These are phyloP conservation scores for Trichoderma sp. DNA, from an alignment of 2,329 filamentous ascomycete species.

Conservation along the genomic window DNA sequence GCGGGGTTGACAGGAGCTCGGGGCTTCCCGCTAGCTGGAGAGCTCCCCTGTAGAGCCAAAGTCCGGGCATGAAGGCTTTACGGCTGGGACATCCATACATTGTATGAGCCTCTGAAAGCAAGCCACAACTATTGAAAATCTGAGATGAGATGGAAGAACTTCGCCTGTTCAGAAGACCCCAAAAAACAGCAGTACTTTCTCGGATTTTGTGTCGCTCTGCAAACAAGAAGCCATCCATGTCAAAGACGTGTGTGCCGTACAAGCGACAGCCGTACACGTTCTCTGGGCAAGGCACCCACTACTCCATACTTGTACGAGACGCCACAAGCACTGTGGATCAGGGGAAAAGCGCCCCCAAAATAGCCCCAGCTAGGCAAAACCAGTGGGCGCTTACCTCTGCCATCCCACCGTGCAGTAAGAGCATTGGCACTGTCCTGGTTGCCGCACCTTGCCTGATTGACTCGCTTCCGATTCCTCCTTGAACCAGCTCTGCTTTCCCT, in stretches of 20 bases:
- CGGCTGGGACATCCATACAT: too few relatives aligned
- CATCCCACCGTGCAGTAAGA: conserved; percentile 20
- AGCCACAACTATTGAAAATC: too few relatives aligned
- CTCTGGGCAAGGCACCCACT: not conserved
- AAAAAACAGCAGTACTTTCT: too few relatives aligned
- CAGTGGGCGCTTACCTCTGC: conserved; percentile 18
- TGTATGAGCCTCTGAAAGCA: too few relatives aligned
- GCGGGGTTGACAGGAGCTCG: conserved; percentile 12
- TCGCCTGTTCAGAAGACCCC: too few relatives aligned
- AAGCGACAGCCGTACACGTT: not conserved
- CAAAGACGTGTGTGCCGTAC: too few relatives aligned
- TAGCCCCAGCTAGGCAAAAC: not conserved
- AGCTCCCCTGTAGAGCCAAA: not conserved
- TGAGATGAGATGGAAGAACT: too few relatives aligned
- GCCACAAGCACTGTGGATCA: too few relatives aligned
- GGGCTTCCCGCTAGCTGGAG: conserved; percentile 11
- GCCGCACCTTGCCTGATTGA: conserved; percentile 5
- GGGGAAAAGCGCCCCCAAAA: not conserved
- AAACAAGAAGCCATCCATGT: too few relatives aligned
- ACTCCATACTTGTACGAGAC: too few relatives aligned
- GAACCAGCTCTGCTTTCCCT: conserved; percentile 17
- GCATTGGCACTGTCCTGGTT: not conserved
- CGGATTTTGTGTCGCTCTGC: too few relatives aligned
- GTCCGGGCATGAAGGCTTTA: too few relatives aligned
- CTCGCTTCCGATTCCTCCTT: conserved; percentile 5